Base-by-base conservation (phyloP, 2,329 filamentous ascomycete species). In the Diaporthe humulicola region DNA sequence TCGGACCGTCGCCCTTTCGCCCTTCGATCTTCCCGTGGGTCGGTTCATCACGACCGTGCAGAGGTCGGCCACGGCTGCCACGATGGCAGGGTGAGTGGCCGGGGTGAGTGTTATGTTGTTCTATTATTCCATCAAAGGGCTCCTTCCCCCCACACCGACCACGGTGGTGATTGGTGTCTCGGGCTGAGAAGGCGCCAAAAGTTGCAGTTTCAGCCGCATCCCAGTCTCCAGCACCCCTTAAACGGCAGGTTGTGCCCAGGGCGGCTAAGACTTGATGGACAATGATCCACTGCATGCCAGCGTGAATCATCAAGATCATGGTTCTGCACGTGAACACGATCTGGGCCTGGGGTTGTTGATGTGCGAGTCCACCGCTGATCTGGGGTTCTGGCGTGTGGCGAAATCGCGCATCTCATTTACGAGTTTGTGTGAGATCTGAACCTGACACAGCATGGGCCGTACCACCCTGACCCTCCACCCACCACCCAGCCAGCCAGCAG, bases 151-250 rank as follows among this genome's bases (percentile, higher is more conserved):
- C 64, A 69, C 48, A 40, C 1, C 25, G 70, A 73, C 71, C 28
- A n/a, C 52, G 38, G 30, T 50, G 19, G 15, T 52, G 56, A 33
- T 33, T 70, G 42, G 50, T 60, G 70, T 73, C 70, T 56, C 69
- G 56, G 40, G 36, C 28, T 56, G 58, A 56, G 28, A 58, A 33
- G 33, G 66, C 69, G 50, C 52, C 58, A 69, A 71, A 73, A 36
- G 42, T 61, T 60, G 40, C 50, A 60, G 73, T 74, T 73, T 74
- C 73, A 74, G 58, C 50, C 25, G 28, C 69, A 38, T 40, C 52
- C 56, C 30, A 42, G 30, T 61, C 69, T 52, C 58, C 42, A 36
- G n/a, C 33, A 45, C 30, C 15, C 7, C 25, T 15, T 10, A 33
- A 15, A 66, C 69, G 40, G 64, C 40, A 70, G 64, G 42, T 60